These are phyloP conservation scores for Schwanniomyces sp. DNA, from an alignment of 805 yeast species.

Conservation along the genomic window DNA sequence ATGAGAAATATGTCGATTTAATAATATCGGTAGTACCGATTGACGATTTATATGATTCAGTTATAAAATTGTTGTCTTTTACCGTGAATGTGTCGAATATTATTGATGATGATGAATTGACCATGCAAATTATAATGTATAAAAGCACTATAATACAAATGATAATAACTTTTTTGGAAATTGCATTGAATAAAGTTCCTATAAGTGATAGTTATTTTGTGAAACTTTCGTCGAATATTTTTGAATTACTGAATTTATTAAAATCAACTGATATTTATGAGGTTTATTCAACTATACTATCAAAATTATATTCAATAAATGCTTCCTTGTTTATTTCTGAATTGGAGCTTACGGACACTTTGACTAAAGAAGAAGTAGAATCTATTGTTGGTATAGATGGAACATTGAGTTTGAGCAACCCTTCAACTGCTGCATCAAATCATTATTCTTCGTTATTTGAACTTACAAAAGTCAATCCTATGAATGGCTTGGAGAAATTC, in stretches of 20 bases:
- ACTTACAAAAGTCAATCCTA: slow-evolving; percentile 29
- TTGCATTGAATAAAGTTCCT: slow-evolving; percentile 29
- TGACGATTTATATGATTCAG: slow-evolving; percentile 29
- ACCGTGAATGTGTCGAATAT: slow-evolving; percentile 32
- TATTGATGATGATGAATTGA: slow-evolving; percentile 27
- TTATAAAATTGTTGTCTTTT: slow-evolving; percentile 24
- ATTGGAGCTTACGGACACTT: slow-evolving; percentile 18
- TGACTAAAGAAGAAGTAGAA: slow-evolving; percentile 32
- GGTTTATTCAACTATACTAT: slow-evolving; percentile 22
- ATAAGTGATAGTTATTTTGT: slow-evolving; percentile 32
- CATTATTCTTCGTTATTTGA: slow-evolving; percentile 23
- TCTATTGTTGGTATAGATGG: slow-evolving; percentile 31
- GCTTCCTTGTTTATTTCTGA: slow-evolving; percentile 24
- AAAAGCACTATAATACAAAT: slow-evolving; percentile 26
- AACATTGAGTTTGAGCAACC: slow-evolving; percentile 10
- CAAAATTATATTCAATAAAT: slow-evolving; percentile 28
- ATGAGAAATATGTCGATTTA: slow-evolving; percentile 17
- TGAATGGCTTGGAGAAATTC: slow-evolving; percentile 12
- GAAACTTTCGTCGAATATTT: slow-evolving; percentile 21
- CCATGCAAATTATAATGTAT: slow-evolving; percentile 36
- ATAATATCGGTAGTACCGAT: slow-evolving; percentile 21
- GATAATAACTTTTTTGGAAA: slow-evolving; percentile 25
- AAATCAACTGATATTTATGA: slow-evolving; percentile 27
- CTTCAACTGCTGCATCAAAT: slow-evolving; percentile 9
- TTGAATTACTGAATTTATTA: slow-evolving; percentile 32